Conservation (phyloP, 1,284 basidiomycete genomes). For the Tilletia caries region DNA sequence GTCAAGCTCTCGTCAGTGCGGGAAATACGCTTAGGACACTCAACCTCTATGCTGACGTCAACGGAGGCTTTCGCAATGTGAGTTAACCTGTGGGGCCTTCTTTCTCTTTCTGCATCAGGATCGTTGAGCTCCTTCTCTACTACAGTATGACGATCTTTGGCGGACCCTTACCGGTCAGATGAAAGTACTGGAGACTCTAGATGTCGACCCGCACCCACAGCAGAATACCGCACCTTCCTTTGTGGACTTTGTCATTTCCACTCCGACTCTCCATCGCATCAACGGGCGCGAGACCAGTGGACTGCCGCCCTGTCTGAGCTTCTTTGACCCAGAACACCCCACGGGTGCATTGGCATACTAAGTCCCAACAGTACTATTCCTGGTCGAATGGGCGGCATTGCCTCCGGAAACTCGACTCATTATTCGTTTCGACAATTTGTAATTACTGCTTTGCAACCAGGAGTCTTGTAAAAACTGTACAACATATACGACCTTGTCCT, state of each 20-base stretch:
- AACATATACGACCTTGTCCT: no score
- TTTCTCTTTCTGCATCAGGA: neutral
- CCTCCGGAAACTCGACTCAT: no score
- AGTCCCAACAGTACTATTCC: no score
- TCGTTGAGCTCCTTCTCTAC: neutral
- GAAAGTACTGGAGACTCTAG: slow-evolving; percentile 11
- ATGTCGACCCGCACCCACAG: slow-evolving; percentile 27
- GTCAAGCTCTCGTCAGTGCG: slow-evolving; percentile 12
- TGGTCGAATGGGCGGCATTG: no score
- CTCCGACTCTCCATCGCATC: neutral
- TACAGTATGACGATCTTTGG: slow-evolving; percentile 25
- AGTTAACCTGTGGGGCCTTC: neutral
- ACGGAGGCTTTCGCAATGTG: slow-evolving; percentile 22
- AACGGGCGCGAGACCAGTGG: neutral
- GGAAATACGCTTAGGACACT: slow-evolving; percentile 20
- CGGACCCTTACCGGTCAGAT: slow-evolving; percentile 14
- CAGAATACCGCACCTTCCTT: slow-evolving; percentile 34
- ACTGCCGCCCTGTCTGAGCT: slow-evolving; percentile 6
- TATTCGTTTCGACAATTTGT: no score
- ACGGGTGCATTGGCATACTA: slow-evolving; percentile 3
- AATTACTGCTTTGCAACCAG: no score
- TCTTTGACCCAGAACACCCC: slow-evolving; percentile 5
- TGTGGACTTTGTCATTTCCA: slow-evolving; percentile 19
- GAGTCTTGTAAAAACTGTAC: no score
- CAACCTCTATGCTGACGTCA: slow-evolving; percentile 24